These are phyloP conservation scores for Candida frijolesensis DNA, from an alignment of 1,139 yeast species.

Conservation along the genomic window DNA sequence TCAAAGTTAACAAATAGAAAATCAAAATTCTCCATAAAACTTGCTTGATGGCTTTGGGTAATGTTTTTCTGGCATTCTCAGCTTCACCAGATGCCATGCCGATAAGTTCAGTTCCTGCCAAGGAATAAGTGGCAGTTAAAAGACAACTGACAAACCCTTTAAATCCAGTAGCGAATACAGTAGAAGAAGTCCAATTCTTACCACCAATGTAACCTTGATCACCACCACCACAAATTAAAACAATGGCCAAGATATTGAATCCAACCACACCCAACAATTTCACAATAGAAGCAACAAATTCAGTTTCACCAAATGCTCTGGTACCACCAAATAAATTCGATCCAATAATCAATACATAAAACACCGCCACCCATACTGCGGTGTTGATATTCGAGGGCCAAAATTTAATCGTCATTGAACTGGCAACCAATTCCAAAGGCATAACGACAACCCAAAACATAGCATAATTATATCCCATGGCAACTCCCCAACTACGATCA, in stretches of 20 bases:
- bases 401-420: conserved; percentile 64
- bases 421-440: conserved; percentile 74
- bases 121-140: conserved; percentile 45
- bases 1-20: conserved; percentile 44
- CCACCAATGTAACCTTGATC: conserved; percentile 58
- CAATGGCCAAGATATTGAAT: conserved; percentile 69
- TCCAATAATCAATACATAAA: conserved; percentile 56
- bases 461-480: conserved; percentile 72
- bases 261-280: conserved; percentile 68
- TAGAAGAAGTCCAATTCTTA: conserved; percentile 55
- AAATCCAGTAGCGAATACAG: conserved; percentile 55
- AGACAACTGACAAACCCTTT: conserved; percentile 52
- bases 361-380: conserved; percentile 70
- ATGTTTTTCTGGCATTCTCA: conserved; percentile 38
- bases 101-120: conserved; percentile 49
- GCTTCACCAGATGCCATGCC: conserved; percentile 45
- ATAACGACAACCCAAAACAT: conserved; percentile 69
- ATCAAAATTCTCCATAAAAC: conserved; percentile 46
- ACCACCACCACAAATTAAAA: conserved; percentile 69
- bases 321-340: conserved; percentile 60
- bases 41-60: conserved; percentile 47
- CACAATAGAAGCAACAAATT: conserved; percentile 59
- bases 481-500: conserved; percentile 75
- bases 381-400: conserved; percentile 62
- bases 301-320: conserved; percentile 69